phyloP scores from a whole-genome alignment of 306 rosid species.

The Gleditsia sinensis region DNA sequence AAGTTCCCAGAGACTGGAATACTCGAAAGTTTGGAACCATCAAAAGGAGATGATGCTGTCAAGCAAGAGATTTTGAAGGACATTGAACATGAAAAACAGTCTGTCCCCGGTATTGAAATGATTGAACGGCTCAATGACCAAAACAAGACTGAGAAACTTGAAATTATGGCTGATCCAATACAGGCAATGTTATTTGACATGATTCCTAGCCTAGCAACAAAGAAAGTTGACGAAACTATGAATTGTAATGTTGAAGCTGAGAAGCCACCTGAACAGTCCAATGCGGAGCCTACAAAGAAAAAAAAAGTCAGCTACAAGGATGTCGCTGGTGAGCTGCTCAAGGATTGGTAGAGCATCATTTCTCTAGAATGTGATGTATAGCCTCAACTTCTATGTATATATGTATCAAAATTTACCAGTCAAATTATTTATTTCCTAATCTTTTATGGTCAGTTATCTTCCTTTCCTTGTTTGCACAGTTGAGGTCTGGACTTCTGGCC shows the following conservation, averaged over 20 bases:
- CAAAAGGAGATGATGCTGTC: constrained; percentile 23
- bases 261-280: constrained; percentile 42
- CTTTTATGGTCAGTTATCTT: background rate
- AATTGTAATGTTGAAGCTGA: constrained; percentile 31
- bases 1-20: constrained; percentile 33
- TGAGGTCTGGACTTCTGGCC: background rate
- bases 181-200: constrained; percentile 82
- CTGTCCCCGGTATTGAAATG: constrained; percentile 45
- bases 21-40: constrained; percentile 35
- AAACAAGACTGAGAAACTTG: constrained; percentile 45
- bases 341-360: constrained; percentile 62
- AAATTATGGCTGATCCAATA: constrained; percentile 60
- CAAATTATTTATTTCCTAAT: background rate
- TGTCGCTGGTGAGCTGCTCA: constrained; percentile 64
- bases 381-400: background rate
- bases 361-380: constrained; percentile 7
- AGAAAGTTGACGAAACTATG: constrained; percentile 42
- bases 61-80: constrained; percentile 38
- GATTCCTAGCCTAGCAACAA: constrained; percentile 72
- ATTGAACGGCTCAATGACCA: constrained; percentile 34
- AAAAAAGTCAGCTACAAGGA: constrained; percentile 92
- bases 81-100: constrained; percentile 22
- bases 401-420: background rate
- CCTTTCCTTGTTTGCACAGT: background rate
- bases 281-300: constrained; percentile 58